Evolutionary conservation across 1,284 basidiomycete species (phyloP).

Genomic region (Grifola frondosa): DNA sequence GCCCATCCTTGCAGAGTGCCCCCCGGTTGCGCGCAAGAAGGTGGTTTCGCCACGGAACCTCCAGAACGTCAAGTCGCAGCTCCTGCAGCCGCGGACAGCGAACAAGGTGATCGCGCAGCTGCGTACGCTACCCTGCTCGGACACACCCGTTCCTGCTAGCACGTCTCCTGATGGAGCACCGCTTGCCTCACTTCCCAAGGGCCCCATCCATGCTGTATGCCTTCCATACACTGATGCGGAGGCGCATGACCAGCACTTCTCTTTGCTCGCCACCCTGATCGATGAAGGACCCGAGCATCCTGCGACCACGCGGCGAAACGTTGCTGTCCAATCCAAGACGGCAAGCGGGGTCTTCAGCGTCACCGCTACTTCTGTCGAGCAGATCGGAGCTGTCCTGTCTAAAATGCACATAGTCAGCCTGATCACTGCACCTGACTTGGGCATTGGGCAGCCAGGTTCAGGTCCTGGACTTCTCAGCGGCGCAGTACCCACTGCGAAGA

Average conservation of each 20-base stretch:
- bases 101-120: constrained; percentile 70
- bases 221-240: constrained; percentile 61
- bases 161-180: constrained; percentile 19
- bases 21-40: constrained; percentile 36
- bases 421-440: constrained; percentile 53
- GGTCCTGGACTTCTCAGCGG: constrained; percentile 65
- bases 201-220: constrained; percentile 76
- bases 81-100: constrained; percentile 64
- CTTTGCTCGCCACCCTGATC: constrained; percentile 27
- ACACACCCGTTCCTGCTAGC: constrained; percentile 21
- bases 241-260: constrained; percentile 55
- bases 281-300: constrained; percentile 3
- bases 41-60: constrained; percentile 48
- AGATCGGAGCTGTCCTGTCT: constrained; percentile 48
- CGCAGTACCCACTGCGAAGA: constrained; percentile 69
- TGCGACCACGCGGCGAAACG: constrained; percentile 2
- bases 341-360: constrained; percentile 36
- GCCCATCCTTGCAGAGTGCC: constrained; percentile 39
- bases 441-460: constrained; percentile 57
- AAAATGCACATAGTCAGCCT: constrained; percentile 62
- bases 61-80: constrained; percentile 68
- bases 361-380: constrained; percentile 48
- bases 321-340: constrained; percentile 3
- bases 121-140: constrained; percentile 41
- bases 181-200: constrained; percentile 24